Conservation (phyloP, 257 asterid species). For the Solanum sejunctum region DNA sequence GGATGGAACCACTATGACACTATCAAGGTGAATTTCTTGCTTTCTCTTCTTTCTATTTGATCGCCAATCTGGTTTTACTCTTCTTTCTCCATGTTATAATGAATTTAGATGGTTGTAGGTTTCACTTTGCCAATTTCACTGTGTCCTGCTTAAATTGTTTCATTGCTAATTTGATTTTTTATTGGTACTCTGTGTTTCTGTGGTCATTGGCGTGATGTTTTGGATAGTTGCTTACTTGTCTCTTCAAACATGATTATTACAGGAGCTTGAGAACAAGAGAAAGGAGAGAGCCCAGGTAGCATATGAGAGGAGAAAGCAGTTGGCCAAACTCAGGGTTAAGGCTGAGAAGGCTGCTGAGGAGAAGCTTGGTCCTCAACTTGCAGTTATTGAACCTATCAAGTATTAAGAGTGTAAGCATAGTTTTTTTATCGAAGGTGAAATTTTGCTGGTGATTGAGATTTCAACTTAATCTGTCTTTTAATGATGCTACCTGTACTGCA, state of each 20-base stretch:
- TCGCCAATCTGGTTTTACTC: neutral
- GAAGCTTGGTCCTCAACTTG: conserved; percentile 73
- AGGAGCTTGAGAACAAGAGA: conserved; percentile 94
- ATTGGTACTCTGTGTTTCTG: neutral
- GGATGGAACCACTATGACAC: conserved; percentile 94
- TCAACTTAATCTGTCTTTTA: neutral
- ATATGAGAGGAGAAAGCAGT: conserved; percentile 79
- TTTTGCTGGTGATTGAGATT: conserved; percentile 17
- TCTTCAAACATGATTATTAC: neutral
- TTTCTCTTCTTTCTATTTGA: neutral
- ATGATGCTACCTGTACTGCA: neutral
- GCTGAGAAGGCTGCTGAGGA: conserved; percentile 78
- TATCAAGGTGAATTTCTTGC: conserved; percentile 40
- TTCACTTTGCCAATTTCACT: neutral
- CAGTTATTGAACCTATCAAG: conserved; percentile 51
- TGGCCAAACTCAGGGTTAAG: conserved; percentile 49
- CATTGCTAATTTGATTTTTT: neutral
- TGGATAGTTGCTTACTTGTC: neutral
- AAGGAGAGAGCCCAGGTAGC: conserved; percentile 64
- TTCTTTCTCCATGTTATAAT: neutral
- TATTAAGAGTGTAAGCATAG: conserved; percentile 24
- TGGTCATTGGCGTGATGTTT: neutral
- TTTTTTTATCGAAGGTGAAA: neutral
- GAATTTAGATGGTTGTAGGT: neutral
- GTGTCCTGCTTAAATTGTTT: neutral